Base-by-base conservation (phyloP, 108 stramenopile genomes). In the Cylindrotheca fusiformis region DNA sequence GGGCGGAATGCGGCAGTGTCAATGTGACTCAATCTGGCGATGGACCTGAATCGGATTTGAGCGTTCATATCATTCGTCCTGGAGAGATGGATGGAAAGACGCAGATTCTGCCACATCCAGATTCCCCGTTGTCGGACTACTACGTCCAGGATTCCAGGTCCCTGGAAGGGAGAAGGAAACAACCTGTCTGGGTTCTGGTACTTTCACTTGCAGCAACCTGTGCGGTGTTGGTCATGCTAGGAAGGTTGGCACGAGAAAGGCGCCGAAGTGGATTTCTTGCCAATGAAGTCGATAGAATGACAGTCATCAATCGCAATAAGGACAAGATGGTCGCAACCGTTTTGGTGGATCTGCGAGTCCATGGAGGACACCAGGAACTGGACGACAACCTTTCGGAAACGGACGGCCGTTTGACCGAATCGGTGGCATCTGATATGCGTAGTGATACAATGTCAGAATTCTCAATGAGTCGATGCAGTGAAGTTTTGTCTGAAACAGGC, bases 321-420 rank as follows among this genome's bases (percentile, higher is more conserved):
- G 84, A 89, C 66, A 92, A 92, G 57, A 86, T 89, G 84, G 79
- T 92, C 28, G 91, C 91, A 0, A 74, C 84, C 6, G 73, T 92
- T 19, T 45, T 92, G 60, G 82, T 88, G 32, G 82, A 92, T 52
- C 68, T 86, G 69, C 49, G 89, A 30, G 77, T 84, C 18, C 62
- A 56, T 21, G 44, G 48, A 1, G 33, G 17, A 19, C 21, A 33
- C 25, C 27, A 49, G 19, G 27, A 60, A 20, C 28, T 26, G 28
- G 31, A 62, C 24, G 59, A 65, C 21, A 74, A 68, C 58, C 29
- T 73, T 18, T 64, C 68, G 2, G 72, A 69, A 28, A 74, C 72
- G 3, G 72, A 69, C 1, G 65, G 57, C 1, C 62, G 51, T 12
- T 29, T 72, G 27, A 72, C 71, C 3, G 72, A 67, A 30, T 67